Conservation (phyloP, 306 rosid genomes). For the Ammopiptanthus mongolicus region DNA sequence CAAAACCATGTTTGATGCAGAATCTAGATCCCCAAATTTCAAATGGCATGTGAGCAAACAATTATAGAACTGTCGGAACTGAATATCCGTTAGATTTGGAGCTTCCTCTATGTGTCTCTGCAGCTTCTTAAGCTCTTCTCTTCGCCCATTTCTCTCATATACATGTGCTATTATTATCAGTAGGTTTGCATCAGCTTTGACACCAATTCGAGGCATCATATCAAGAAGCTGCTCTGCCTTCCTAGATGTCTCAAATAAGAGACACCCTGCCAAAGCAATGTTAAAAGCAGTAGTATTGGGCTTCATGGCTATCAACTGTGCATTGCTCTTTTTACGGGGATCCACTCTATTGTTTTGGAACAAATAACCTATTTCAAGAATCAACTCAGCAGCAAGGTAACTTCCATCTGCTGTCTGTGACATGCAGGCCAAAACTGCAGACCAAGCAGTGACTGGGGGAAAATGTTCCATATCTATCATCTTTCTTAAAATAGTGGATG, state of each 20-base stretch:
- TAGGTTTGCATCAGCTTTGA: constrained; percentile 60
- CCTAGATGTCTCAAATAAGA: constrained; percentile 60
- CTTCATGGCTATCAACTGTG: constrained; percentile 71
- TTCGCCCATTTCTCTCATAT: constrained; percentile 73
- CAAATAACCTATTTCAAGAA: constrained; percentile 81
- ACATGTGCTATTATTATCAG: constrained; percentile 69
- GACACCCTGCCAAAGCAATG: constrained; percentile 76
- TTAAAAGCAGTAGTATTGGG: constrained; percentile 64
- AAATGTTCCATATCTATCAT: constrained; percentile 58
- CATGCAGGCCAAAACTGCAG: constrained; percentile 74
- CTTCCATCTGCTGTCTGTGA: constrained; percentile 71
- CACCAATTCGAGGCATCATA: constrained; percentile 76
- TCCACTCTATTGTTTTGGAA: constrained; percentile 82
- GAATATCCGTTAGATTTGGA: constrained; percentile 55
- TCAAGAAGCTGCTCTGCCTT: constrained; percentile 89
- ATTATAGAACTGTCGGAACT: constrained; percentile 64
- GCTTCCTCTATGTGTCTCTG: constrained; percentile 70
- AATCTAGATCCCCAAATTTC: constrained; percentile 75
- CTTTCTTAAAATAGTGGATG: constrained; percentile 70
- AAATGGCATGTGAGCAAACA: constrained; percentile 79
- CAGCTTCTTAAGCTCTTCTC: constrained; percentile 73
- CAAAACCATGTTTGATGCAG: constrained; percentile 74
- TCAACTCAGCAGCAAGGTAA: constrained; percentile 75
- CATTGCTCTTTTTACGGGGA: constrained; percentile 67
- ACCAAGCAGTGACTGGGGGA: constrained; percentile 74